These are phyloP conservation scores for Pisolithus microcarpus DNA, from an alignment of 768 basidiomycete species.

Conservation along the genomic window DNA sequence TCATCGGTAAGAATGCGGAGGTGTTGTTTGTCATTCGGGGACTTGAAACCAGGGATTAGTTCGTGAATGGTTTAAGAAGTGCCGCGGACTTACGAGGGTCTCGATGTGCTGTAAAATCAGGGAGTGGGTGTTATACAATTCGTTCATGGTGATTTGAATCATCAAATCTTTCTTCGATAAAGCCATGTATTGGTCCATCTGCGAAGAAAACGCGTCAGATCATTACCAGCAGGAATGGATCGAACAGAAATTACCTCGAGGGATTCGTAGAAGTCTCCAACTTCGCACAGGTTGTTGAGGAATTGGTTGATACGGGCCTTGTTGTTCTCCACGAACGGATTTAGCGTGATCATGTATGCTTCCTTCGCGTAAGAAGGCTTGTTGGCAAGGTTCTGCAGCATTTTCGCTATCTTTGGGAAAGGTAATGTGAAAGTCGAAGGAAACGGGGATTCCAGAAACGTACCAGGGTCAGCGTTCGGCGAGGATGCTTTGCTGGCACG, in stretches of 20 bases:
- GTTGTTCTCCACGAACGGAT: constrained; percentile 98
- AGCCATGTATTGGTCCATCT: constrained; percentile 99
- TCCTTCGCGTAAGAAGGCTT: constrained; percentile 98
- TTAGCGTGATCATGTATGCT: constrained; percentile 96
- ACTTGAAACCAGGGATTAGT: constrained; percentile 39
- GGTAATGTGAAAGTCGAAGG: background rate
- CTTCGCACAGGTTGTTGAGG: constrained; percentile 93
- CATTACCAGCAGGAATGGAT: background rate
- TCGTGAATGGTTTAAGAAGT: background rate
- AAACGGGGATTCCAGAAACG: constrained; percentile 10
- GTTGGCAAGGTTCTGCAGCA: constrained; percentile 98
- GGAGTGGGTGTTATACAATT: constrained; percentile 98
- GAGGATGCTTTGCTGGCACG: constrained; percentile 94
- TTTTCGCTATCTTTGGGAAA: constrained; percentile 82
- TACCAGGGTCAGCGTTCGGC: constrained; percentile 88
- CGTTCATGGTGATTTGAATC: constrained; percentile 98
- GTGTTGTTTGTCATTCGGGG: constrained; percentile 96
- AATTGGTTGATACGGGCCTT: constrained; percentile 97
- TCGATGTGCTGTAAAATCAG: constrained; percentile 93
- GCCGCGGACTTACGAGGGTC: constrained; percentile 58
- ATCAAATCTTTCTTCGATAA: constrained; percentile 97
- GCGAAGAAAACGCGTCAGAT: background rate
- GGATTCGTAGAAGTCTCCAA: constrained; percentile 98
- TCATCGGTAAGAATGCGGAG: constrained; percentile 95
- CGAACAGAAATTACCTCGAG: constrained; percentile 62